phyloP scores from a whole-genome alignment of 176 grass and related monocot genomes.

The Lolium perenne region DNA sequence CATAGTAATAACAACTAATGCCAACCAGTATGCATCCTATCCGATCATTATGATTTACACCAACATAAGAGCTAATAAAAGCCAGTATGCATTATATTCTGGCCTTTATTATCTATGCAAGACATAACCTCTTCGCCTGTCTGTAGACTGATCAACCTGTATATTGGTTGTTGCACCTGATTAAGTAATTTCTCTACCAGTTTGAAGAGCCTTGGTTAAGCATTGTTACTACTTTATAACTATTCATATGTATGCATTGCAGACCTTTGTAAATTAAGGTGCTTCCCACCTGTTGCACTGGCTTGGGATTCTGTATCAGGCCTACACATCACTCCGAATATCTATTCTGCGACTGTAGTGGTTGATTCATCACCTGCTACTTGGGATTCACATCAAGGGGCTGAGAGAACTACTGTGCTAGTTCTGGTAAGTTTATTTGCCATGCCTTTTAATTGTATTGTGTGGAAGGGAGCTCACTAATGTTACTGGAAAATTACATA shows the following conservation, averaged over 20 bases:
- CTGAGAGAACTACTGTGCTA: slow-evolving; percentile 71
- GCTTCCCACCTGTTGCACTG: slow-evolving; percentile 90
- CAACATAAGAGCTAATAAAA: slow-evolving; percentile 2
- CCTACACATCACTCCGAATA: slow-evolving; percentile 81
- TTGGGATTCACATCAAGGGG: slow-evolving; percentile 69
- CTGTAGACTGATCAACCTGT: slow-evolving; percentile 10
- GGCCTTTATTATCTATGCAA: background rate
- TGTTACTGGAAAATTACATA: slow-evolving; percentile 9
- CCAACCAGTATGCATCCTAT: slow-evolving; percentile 5
- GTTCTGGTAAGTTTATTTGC: slow-evolving; percentile 67
- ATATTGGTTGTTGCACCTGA: slow-evolving; percentile 13
- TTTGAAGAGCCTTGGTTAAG: slow-evolving; percentile 16
- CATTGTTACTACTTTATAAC: slow-evolving; percentile 28
- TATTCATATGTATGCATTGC: slow-evolving; percentile 37
- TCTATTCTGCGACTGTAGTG: slow-evolving; percentile 76
- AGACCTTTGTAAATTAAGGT: slow-evolving; percentile 93
- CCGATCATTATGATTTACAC: background rate
- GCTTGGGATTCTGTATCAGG: slow-evolving; percentile 89
- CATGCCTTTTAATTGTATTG: background rate
- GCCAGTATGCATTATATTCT: background rate
- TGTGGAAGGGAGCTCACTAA: background rate
- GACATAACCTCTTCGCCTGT: background rate
- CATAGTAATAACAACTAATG: slow-evolving; percentile 30
- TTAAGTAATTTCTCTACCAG: background rate
- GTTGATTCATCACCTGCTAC: slow-evolving; percentile 91